Base-by-base conservation (phyloP, 1,284 basidiomycete species). In the Takashimella koratensis region DNA sequence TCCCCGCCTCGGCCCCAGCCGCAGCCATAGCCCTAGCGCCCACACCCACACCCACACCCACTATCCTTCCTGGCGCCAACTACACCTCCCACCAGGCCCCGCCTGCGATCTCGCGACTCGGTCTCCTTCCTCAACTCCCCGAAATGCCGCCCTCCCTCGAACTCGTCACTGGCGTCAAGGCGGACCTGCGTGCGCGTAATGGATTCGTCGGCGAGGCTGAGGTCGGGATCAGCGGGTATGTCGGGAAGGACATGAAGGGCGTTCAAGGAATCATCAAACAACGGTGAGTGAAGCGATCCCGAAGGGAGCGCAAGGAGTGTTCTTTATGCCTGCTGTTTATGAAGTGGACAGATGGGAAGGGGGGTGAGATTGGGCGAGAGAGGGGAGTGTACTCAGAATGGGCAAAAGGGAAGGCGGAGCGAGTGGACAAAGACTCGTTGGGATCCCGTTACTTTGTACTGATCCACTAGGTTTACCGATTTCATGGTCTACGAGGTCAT, bases 391-490 rank as follows among this genome's bases (percentile, higher is more conserved):
- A n/a, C n/a, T n/a, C n/a, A n/a, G n/a, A n/a, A n/a, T n/a, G n/a
- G n/a, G n/a, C n/a, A n/a, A n/a, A 26, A 19, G 10, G 3, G 2
- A 2, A 21, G 21, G 20, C 13, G 20, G 19, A 43, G 21, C 25
- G 56, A 41, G 59, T n/a, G 43, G 39, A 41, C 45, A 51, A 51
- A n/a, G n/a, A n/a, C n/a, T n/a, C n/a, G n/a, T n/a, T n/a, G n/a
- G n/a, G 25, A 16, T 39, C 27, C n/a, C 20, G 21, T 42, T 16
- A 10, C 2, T 30, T 20, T 59, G n/a, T n/a, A n/a, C n/a, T n/a
- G n/a, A n/a, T n/a, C n/a, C n/a, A n/a, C n/a, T 50, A 95, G 93
- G 65, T 96, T 96, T 72, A 93, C 92, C 39, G 93, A 97, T 76
- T 97, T 97, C 70, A 68, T 96, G 59, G 93, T 97, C 23, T 87